These are phyloP conservation scores for Saccharomyces kudriavzevii DNA, from an alignment of 805 yeast species.

Conservation along the genomic window DNA sequence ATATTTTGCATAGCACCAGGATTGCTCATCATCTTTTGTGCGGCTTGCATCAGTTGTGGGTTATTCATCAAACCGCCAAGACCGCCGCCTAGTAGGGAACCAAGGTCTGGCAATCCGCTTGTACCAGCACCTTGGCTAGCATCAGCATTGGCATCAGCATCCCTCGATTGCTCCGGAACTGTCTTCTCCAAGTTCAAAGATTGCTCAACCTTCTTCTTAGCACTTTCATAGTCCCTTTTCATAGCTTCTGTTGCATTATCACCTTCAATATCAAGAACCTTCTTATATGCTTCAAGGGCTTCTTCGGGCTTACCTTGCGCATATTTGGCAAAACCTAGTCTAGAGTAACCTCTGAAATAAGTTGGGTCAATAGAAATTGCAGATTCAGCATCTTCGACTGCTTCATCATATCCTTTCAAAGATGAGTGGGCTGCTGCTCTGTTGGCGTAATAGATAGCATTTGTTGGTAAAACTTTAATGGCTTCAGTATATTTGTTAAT, in stretches of 20 bases:
- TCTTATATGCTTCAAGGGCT: conserved; percentile 82
- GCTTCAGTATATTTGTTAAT: conserved; percentile 75
- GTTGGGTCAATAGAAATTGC: conserved; percentile 73
- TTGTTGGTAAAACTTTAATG: conserved; percentile 55
- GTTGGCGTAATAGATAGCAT: conserved; percentile 82
- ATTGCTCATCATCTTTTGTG: conserved; percentile 78
- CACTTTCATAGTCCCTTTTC: conserved; percentile 90
- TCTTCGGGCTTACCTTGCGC: conserved; percentile 92
- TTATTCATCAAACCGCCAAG: conserved; percentile 68
- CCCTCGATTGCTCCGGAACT: conserved; percentile 13
- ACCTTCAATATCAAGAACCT: conserved; percentile 83
- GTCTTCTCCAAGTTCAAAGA: conserved; percentile 41
- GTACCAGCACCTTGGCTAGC: conserved; percentile 24
- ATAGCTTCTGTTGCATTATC: conserved; percentile 76
- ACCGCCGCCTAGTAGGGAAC: conserved; percentile 59
- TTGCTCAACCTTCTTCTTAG: conserved; percentile 78
- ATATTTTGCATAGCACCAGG: conserved; percentile 67
- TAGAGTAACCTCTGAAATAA: conserved; percentile 88
- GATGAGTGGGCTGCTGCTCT: conserved; percentile 96
- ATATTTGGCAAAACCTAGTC: conserved; percentile 88
- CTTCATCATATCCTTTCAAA: conserved; percentile 59
- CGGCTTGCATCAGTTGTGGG: conserved; percentile 88
- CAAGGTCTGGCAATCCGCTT: conserved; percentile 66
- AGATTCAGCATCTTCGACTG: conserved; percentile 72
- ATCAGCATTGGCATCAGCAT: conserved; percentile 24